Percentiles rank a stretch among this genome's conserved stretches.
Evolutionary conservation across 2,329 filamentous ascomycete genomes (phyloP).

Genomic region (Trichoderma harzianum): DNA sequence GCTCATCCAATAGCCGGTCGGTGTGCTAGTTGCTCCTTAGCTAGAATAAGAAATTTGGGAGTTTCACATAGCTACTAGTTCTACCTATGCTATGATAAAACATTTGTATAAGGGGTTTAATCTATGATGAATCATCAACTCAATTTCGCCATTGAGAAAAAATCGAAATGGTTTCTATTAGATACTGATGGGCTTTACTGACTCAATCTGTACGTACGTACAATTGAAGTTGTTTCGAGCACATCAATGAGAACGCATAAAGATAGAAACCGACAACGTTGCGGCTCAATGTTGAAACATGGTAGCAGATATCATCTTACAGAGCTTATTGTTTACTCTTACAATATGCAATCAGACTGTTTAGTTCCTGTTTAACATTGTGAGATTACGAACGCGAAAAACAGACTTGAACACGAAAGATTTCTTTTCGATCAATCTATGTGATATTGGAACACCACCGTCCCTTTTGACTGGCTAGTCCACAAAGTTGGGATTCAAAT

Average conservation of each 20-base stretch:
- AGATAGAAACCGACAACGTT: neutral
- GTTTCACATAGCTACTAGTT: neutral
- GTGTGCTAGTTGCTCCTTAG: too few species aligned
- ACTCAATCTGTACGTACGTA: neutral
- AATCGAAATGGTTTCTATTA: neutral
- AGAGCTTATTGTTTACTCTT: neutral
- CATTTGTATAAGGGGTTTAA: rapidly evolving
- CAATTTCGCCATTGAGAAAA: neutral
- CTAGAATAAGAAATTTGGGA: too few species aligned
- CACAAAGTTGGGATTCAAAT: neutral
- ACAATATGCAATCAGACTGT: neutral
- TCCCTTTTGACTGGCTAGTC: neutral
- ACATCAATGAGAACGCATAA: neutral
- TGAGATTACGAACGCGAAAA: neutral
- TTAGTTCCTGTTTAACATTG: neutral
- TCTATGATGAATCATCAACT: neutral
- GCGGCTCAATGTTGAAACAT: neutral
- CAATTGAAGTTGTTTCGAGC: neutral
- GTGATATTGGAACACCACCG: conserved; percentile 1
- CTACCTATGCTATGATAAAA: neutral
- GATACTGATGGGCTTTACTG: neutral
- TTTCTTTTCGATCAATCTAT: neutral
- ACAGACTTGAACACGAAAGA: neutral
- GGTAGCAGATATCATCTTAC: neutral
- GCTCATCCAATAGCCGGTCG: too few species aligned